phyloP scores from a whole-genome alignment of 805 yeast genomes.

The Wickerhamomyces chaumierensis region DNA sequence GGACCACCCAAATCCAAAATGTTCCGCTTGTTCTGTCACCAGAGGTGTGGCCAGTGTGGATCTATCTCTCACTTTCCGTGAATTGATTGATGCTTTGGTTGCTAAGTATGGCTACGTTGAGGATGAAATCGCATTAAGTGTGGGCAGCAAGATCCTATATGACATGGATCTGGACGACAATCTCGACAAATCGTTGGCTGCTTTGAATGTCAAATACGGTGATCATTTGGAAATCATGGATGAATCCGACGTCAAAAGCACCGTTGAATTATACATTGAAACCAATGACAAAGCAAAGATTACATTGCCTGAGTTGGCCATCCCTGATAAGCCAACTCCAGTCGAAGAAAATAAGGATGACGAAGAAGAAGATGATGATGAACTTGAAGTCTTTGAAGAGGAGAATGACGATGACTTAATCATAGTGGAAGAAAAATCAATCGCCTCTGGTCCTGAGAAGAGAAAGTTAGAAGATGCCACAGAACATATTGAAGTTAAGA shows the following conservation, averaged over 20 bases:
- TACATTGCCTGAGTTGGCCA: slow-evolving; percentile 22
- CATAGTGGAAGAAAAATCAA: slow-evolving; percentile 7
- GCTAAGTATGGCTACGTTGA: slow-evolving; percentile 42
- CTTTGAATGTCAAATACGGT: slow-evolving; percentile 49
- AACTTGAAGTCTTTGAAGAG: slow-evolving; percentile 3
- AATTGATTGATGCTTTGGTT: slow-evolving; percentile 40
- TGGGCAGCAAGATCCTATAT: slow-evolving; percentile 50
- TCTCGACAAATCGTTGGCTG: slow-evolving; percentile 31
- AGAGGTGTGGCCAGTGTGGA: slow-evolving; percentile 37
- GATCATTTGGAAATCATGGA: slow-evolving; percentile 62
- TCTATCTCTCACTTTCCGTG: slow-evolving; percentile 28
- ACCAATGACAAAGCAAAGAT: slow-evolving; percentile 13
- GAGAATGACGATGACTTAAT: slow-evolving; percentile 14
- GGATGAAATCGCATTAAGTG: slow-evolving; percentile 43
- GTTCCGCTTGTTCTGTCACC: slow-evolving; percentile 54
- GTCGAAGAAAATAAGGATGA: slow-evolving; percentile 14
- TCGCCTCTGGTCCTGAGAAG: slow-evolving; percentile 9
- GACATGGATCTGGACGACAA: slow-evolving; percentile 89
- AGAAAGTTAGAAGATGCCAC: slow-evolving; percentile 10
- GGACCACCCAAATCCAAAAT: slow-evolving; percentile 53
- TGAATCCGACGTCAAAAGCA: slow-evolving; percentile 58
- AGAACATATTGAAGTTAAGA: not conserved
- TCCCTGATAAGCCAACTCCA: slow-evolving; percentile 18
- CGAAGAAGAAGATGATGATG: slow-evolving; percentile 12
- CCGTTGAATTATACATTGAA: slow-evolving; percentile 49